phyloP scores from a whole-genome alignment of 2,329 filamentous ascomycete genomes.

The Botryotinia globosa region DNA sequence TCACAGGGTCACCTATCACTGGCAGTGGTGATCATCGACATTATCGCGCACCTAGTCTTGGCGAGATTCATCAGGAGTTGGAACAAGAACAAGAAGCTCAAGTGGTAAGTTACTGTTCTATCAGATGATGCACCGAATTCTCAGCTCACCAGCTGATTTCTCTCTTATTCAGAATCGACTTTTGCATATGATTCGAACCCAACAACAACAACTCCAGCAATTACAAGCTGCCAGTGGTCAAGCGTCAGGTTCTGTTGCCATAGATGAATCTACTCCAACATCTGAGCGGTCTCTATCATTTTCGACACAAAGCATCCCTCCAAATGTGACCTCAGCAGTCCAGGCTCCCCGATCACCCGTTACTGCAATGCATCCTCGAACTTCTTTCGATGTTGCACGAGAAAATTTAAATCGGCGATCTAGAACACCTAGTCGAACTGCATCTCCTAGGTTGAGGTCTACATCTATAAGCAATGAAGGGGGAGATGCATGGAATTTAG shows the following conservation, averaged over 20 bases:
- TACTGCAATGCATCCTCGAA: constrained; percentile 45
- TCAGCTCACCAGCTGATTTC: background rate
- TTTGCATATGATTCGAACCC: constrained; percentile 71
- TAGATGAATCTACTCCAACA: constrained; percentile 44
- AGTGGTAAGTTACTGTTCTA: constrained; percentile 51
- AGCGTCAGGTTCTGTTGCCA: constrained; percentile 42
- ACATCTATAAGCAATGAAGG: constrained; percentile 58
- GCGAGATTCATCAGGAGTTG: constrained; percentile 74
- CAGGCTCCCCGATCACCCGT: constrained; percentile 52
- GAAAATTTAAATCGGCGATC: constrained; percentile 55
- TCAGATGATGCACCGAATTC: background rate
- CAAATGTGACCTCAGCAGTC: constrained; percentile 42
- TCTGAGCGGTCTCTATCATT: constrained; percentile 47
- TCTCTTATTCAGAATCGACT: constrained; percentile 61
- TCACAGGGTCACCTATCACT: constrained; percentile 48
- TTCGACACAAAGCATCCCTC: constrained; percentile 40
- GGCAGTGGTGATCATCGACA: constrained; percentile 55
- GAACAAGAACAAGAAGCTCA: constrained; percentile 78
- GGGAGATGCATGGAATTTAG: constrained; percentile 57
- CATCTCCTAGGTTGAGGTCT: constrained; percentile 54
- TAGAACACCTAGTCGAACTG: constrained; percentile 55
- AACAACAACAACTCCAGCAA: constrained; percentile 67
- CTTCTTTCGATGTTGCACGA: constrained; percentile 58
- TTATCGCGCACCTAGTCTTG: constrained; percentile 66
- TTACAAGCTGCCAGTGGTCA: constrained; percentile 47